Evolutionary conservation across 176 grass and related monocot genomes (phyloP).

Genomic region (Areca catechu): DNA sequence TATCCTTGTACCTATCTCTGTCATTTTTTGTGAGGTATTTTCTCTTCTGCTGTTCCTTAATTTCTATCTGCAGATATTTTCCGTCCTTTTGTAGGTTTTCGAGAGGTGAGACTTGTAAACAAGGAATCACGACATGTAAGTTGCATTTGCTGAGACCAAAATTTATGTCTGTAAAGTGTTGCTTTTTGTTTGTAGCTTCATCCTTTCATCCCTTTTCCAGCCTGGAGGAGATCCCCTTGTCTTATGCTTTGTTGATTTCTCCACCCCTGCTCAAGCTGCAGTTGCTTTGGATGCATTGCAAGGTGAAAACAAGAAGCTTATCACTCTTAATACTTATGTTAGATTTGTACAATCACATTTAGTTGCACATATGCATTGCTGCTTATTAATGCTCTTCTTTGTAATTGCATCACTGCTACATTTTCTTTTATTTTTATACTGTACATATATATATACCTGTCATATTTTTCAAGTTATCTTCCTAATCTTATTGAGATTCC

Average conservation of each 20-base stretch:
- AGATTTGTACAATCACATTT: slow-evolving; percentile 11
- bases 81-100: slow-evolving; percentile 53
- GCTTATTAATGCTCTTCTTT: neutral
- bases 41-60: slow-evolving; percentile 14
- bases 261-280: slow-evolving; percentile 37
- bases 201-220: slow-evolving; percentile 34
- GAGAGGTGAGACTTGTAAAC: slow-evolving; percentile 52
- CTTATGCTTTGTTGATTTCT: slow-evolving; percentile 62
- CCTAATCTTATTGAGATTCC: too few relatives aligned
- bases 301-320: slow-evolving; percentile 37
- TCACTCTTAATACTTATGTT: neutral
- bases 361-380: slow-evolving; percentile 8
- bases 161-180: too few relatives aligned
- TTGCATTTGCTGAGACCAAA: neutral
- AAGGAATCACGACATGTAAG: slow-evolving; percentile 94
- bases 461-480: too few relatives aligned
- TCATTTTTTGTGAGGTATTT: too few relatives aligned
- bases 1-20: slow-evolving; percentile 41
- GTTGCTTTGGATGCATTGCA: slow-evolving; percentile 41
- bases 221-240: slow-evolving; percentile 79
- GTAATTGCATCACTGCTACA: neutral
- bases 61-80: slow-evolving; percentile 61
- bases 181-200: neutral
- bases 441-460: neutral
- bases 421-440: neutral